Base-by-base conservation (phyloP, 306 rosid species). In the Ormosia semicastrata region DNA sequence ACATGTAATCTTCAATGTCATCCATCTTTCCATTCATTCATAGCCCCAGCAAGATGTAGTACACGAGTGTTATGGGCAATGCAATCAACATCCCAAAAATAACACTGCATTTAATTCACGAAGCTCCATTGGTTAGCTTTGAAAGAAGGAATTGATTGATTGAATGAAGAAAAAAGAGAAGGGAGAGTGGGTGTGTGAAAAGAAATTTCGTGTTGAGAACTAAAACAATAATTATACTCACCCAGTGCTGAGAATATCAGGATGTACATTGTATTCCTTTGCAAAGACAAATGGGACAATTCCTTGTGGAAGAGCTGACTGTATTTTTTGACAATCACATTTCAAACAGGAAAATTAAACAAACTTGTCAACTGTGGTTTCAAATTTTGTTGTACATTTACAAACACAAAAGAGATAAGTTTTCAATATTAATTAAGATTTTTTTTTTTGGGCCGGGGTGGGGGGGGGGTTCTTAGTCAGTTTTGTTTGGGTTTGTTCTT, bases 241-340 rank as follows among this genome's bases (percentile, higher is more conserved):
- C 98, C 85, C 97, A 33, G 98, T 94, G 86, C 98, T 94, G 83
- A 94, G 97, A 88, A 94, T 94, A 80, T 94, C 91, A 82, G 98
- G 93, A 69, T 94, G 97, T 39, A 94, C 96, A 73, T 85, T 90
- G 89, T 94, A 94, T 85, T 94, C 98, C 89, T 94, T 94, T 11
- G 98, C 98, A 72, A 94, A 94, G 82, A 94, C 98, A 86, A 94
- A 94, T 86, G 98, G 97, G 85, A 94, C 98, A 79, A 94, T 94
- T 87, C 98, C 98, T 89, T 94, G 98, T 17, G 98, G 98, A 64
- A 94, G 95, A 84, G 98, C 97, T 77, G 98, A 97, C 97, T 94
- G 97, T 78, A 56, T n/a, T 58, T 79, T 77, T 49, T 65, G 60
- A 46, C 57, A 77, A 79, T 59, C 44, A 11, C 2, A 73, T 78